phyloP scores from a whole-genome alignment of 2,329 filamentous ascomycete genomes.

The Knoxdaviesia proteae region DNA sequence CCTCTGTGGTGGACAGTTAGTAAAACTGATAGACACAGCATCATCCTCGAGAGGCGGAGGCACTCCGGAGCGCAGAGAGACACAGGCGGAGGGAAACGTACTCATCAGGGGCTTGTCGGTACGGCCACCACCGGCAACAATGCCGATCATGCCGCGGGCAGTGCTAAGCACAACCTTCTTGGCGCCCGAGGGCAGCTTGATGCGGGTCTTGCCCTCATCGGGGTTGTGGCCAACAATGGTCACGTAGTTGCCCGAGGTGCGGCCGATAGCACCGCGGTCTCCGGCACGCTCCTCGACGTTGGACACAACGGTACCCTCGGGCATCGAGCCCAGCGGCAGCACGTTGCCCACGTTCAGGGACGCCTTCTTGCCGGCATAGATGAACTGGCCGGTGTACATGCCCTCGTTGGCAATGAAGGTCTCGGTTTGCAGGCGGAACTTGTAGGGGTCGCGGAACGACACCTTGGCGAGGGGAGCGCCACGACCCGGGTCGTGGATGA shows the following conservation, averaged over 20 bases:
- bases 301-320: conserved; percentile 96
- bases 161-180: conserved; percentile 96
- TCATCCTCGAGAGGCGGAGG: too few relatives aligned
- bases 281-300: conserved; percentile 99
- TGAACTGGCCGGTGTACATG: conserved; percentile 99
- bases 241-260: conserved; percentile 98
- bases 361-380: conserved; percentile 99
- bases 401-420: conserved; percentile 99
- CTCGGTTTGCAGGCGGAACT: conserved; percentile 93
- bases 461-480: conserved; percentile 96
- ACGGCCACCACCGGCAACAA: conserved; percentile 96
- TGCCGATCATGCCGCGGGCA: conserved; percentile 96
- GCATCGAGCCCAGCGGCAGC: conserved; percentile 80
- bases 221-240: conserved; percentile 96
- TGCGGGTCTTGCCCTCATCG: conserved; percentile 96
- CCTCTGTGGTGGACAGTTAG: conserved; percentile 40
- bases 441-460: conserved; percentile 93
- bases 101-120: conserved; percentile 98
- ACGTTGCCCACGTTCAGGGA: conserved; percentile 93
- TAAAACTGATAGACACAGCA: conserved; percentile 6
- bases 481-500: conserved; percentile 96
- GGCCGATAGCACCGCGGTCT: conserved; percentile 87
- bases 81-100: conserved; percentile 21
- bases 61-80: too few relatives aligned
- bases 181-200: conserved; percentile 97